Percentiles rank a stretch among this genome's conserved stretches.
Conservation (phyloP, 176 grass and related monocot genomes). For the Olyra latifolia region DNA sequence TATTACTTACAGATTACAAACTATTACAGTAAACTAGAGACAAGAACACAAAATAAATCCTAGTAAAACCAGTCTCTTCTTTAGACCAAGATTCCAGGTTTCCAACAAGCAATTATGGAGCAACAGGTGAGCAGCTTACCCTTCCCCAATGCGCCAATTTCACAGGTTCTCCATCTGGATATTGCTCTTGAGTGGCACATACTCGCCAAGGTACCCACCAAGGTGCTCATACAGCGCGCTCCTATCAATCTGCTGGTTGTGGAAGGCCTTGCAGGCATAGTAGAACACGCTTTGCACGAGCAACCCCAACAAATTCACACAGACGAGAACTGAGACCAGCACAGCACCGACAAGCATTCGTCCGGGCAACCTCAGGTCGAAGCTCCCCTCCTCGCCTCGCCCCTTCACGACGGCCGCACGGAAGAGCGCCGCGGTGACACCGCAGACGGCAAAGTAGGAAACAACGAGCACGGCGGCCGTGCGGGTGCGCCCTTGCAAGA, state of each 20-base stretch:
- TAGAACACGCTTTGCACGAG: constrained; percentile 96
- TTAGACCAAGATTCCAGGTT: constrained; percentile 7
- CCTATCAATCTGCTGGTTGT: constrained; percentile 95
- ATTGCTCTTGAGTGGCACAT: constrained; percentile 91
- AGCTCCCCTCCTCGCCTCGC: constrained; percentile 69
- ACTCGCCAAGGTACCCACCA: constrained; percentile 90
- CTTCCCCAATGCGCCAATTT: constrained; percentile 30
- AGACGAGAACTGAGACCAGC: constrained; percentile 73
- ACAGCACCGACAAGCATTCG: constrained; percentile 59
- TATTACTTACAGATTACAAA: constrained; percentile 37
- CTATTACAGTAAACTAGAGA: constrained; percentile 4
- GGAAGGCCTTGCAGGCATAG: constrained; percentile 95
- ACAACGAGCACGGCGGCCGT: constrained; percentile 60
- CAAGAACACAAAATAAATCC: constrained; percentile 5
- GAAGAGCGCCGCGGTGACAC: constrained; percentile 56
- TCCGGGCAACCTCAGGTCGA: constrained; percentile 39
- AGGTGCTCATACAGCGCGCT: constrained; percentile 78
- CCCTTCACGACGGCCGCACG: constrained; percentile 82
- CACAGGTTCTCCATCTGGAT: constrained; percentile 94
- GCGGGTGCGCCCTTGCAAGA: constrained; percentile 62
- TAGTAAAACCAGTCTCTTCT: constrained; percentile 21
- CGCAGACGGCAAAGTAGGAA: constrained; percentile 69
- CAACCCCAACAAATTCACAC: constrained; percentile 71
- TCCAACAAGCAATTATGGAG: constrained; percentile 11
- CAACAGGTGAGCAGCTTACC: constrained; percentile 39